A percentile compares a stretch with the other conserved stretches of the same genome.
phyloP scores from a whole-genome alignment of 805 yeast genomes.

The Yarrowia phangngaensis region DNA sequence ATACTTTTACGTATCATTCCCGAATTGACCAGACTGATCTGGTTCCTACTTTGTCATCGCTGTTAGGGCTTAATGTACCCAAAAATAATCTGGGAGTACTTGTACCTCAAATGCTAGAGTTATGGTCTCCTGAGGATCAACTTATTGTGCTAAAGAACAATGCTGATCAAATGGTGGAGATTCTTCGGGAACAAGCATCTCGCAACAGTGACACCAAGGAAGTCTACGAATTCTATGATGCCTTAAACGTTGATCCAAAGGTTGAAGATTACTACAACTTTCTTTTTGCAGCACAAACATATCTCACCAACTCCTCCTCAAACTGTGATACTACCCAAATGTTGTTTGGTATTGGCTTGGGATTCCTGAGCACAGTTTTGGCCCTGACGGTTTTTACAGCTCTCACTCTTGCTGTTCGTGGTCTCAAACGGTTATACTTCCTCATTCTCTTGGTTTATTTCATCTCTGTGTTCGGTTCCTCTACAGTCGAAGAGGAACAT shows the following conservation, averaged over 20 bases:
- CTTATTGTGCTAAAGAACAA: conserved; percentile 48
- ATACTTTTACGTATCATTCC: conserved; percentile 50
- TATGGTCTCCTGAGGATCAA: conserved; percentile 57
- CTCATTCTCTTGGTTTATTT: conserved; percentile 44
- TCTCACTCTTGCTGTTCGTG: conserved; percentile 25
- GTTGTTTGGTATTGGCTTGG: conserved; percentile 41
- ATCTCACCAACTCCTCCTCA: conserved; percentile 49
- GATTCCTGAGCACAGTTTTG: conserved; percentile 38
- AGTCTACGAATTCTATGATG: conserved; percentile 19
- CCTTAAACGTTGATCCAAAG: not conserved
- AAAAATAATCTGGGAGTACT: conserved; percentile 70
- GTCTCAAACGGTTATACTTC: conserved; percentile 31
- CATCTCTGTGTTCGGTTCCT: conserved; percentile 71
- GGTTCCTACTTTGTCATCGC: conserved; percentile 63
- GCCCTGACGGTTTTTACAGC: conserved; percentile 34
- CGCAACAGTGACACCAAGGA: conserved; percentile 24
- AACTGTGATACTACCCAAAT: conserved; percentile 62
- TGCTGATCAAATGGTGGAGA: conserved; percentile 34
- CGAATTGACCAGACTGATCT: conserved; percentile 63
- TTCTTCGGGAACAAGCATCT: conserved; percentile 29
- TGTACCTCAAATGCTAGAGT: conserved; percentile 52
- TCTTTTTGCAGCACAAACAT: conserved; percentile 43
- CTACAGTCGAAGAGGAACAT: conserved; percentile 92
- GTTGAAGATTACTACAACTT: conserved; percentile 37
- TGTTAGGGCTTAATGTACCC: conserved; percentile 65